These are phyloP conservation scores for Coprinopsis marcescibilis DNA, from an alignment of 768 basidiomycete species.

Conservation along the genomic window DNA sequence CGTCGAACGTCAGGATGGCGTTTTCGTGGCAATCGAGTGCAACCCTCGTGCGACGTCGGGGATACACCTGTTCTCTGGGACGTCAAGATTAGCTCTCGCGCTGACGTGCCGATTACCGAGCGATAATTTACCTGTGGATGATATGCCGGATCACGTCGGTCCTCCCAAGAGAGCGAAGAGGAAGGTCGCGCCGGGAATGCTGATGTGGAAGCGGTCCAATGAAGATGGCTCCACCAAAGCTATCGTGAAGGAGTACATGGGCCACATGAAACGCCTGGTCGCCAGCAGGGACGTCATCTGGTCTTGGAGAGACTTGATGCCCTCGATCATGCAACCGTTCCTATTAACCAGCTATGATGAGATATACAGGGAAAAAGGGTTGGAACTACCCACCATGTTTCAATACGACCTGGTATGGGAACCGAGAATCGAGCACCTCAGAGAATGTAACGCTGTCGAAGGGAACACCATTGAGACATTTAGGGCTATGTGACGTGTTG, in stretches of 20 bases:
- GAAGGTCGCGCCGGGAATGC: slow-evolving; percentile 17
- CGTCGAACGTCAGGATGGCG: slow-evolving; percentile 10
- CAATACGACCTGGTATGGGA: slow-evolving; percentile 19
- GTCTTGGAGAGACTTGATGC: slow-evolving; percentile 14
- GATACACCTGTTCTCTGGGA: slow-evolving; percentile 17
- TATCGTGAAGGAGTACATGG: slow-evolving; percentile 14
- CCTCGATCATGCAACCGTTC: slow-evolving; percentile 20
- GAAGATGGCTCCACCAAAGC: slow-evolving; percentile 3
- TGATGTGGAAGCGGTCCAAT: slow-evolving; percentile 15
- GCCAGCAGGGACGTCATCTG: slow-evolving; percentile 16
- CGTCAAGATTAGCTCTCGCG: slow-evolving; percentile 11
- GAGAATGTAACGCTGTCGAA: slow-evolving; percentile 11
- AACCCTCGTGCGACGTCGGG: slow-evolving; percentile 17
- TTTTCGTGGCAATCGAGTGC: slow-evolving; percentile 16
- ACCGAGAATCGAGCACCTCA: slow-evolving; percentile 13
- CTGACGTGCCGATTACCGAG: slow-evolving; percentile 12
- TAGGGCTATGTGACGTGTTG: no score
- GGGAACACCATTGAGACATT: not conserved
- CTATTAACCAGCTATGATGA: slow-evolving; percentile 19
- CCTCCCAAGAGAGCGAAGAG: slow-evolving; percentile 9
- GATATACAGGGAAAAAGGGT: slow-evolving; percentile 16
- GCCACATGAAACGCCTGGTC: slow-evolving; percentile 16
- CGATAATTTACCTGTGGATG: not conserved
- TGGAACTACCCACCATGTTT: slow-evolving; percentile 18
- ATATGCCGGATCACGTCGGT: slow-evolving; percentile 1